Conservation (phyloP, 1,284 basidiomycete species). For the Pseudozyma pruni region DNA sequence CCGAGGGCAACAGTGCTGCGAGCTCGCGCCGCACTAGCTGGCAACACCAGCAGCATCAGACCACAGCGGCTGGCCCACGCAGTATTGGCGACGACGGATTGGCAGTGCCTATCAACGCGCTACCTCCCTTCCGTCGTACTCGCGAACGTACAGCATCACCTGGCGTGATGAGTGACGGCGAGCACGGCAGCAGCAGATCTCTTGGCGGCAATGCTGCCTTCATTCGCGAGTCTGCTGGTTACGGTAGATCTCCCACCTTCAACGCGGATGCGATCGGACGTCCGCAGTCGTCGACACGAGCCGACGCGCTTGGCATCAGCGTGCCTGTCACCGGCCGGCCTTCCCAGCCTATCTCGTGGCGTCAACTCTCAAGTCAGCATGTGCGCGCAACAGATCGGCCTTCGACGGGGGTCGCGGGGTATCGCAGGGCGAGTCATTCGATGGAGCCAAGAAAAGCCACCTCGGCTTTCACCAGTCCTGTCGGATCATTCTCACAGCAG, state of each 20-base stretch:
- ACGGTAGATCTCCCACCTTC: background rate
- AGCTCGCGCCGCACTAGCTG: slow-evolving; percentile 42
- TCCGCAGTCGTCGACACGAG: background rate
- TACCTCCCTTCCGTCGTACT: slow-evolving; percentile 32
- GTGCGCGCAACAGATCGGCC: slow-evolving; percentile 3
- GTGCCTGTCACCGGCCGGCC: slow-evolving; percentile 17
- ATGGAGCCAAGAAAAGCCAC: slow-evolving; percentile 11
- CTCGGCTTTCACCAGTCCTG: slow-evolving; percentile 26
- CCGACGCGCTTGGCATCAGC: slow-evolving; percentile 20
- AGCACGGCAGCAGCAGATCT: slow-evolving; percentile 25
- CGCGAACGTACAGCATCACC: slow-evolving; percentile 21
- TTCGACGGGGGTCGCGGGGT: background rate
- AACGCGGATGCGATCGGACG: background rate
- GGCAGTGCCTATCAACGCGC: slow-evolving; percentile 22
- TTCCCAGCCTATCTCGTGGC: slow-evolving; percentile 17
- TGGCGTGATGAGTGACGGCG: slow-evolving; percentile 32
- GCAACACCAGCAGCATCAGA: slow-evolving; percentile 24
- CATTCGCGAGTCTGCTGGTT: slow-evolving; percentile 33
- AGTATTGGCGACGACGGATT: slow-evolving; percentile 4
- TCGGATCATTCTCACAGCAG: slow-evolving; percentile 25
- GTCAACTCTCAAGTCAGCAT: slow-evolving; percentile 27
- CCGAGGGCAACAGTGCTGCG: slow-evolving; percentile 35
- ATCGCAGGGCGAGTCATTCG: slow-evolving; percentile 31
- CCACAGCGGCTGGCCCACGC: background rate
- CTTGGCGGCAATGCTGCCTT: slow-evolving; percentile 41